A percentile compares a stretch with the other conserved stretches of the same genome.
phyloP scores from a whole-genome alignment of 2,329 filamentous ascomycete species.

The Fusarium cicatricum region DNA sequence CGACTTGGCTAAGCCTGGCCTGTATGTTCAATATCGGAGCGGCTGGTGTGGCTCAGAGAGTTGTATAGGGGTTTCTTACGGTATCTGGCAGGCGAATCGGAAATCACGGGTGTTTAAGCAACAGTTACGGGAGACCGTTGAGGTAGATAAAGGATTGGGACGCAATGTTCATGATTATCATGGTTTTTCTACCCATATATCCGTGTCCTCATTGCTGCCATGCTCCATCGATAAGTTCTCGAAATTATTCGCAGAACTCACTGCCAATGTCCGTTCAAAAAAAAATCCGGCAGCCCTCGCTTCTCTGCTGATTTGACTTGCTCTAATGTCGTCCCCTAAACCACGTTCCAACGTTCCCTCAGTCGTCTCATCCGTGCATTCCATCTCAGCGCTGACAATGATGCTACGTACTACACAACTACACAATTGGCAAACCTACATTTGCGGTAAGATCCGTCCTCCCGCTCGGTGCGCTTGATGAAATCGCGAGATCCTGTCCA shows the following conservation, averaged over 20 bases:
- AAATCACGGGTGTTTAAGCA: slow-evolving; percentile 26
- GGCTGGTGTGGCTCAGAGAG: slow-evolving; percentile 32
- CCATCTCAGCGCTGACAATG: slow-evolving; percentile 2
- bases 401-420: slow-evolving; percentile 19
- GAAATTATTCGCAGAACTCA: too few species aligned
- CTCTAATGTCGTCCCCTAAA: background rate
- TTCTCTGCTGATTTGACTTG: slow-evolving; percentile 5
- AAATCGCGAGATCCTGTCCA: slow-evolving; percentile 52
- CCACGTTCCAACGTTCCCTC: background rate
- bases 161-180: background rate
- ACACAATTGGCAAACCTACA: slow-evolving; percentile 27
- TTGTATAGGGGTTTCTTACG: slow-evolving; percentile 16
- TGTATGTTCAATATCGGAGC: slow-evolving; percentile 22
- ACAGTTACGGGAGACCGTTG: background rate
- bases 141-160: too few species aligned
- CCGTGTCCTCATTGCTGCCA: background rate
- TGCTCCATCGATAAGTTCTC: too few species aligned
- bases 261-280: slow-evolving; percentile 42
- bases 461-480: slow-evolving; percentile 48
- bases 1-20: slow-evolving; percentile 2
- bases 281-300: slow-evolving; percentile 30
- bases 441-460: slow-evolving; percentile 42
- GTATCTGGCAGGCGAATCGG: slow-evolving; percentile 22
- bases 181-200: background rate
- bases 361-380: background rate